Conservation (phyloP, 208 protist genomes). For the Histomonas meleagridis region DNA sequence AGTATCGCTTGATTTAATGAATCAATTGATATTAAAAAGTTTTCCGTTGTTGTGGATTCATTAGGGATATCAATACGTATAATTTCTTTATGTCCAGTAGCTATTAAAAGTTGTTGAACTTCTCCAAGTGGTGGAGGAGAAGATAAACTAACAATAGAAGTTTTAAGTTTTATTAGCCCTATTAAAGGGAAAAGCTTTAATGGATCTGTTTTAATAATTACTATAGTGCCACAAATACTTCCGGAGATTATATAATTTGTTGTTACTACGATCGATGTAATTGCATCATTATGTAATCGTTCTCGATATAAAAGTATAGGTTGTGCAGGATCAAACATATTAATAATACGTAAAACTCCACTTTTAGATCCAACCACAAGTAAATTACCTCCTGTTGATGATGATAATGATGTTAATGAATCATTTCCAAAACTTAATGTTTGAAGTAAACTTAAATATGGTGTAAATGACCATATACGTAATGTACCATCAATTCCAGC, state of each 20-base stretch:
- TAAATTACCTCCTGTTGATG: neutral
- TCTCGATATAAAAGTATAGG: neutral
- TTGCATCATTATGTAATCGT: neutral
- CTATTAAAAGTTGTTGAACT: neutral
- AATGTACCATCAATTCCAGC: neutral
- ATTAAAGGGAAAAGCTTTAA: neutral
- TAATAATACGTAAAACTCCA: neutral
- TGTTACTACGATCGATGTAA: neutral
- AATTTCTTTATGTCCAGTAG: neutral
- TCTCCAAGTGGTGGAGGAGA: neutral
- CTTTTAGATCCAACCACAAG: slow-evolving; percentile 9
- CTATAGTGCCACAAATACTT: neutral
- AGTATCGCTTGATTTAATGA: neutral
- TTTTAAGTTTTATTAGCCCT: neutral
- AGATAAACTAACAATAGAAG: neutral
- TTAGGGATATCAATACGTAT: slow-evolving; percentile 4
- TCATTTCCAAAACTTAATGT: neutral
- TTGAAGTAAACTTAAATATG: neutral
- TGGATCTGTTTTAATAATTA: slow-evolving; percentile 2
- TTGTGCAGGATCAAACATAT: neutral
- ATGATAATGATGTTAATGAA: neutral
- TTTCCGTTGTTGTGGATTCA: neutral
- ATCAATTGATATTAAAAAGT: neutral
- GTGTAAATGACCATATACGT: neutral
- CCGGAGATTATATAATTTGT: neutral